Conservation (phyloP, 805 yeast genomes). For the Metschnikowia kofuensis region DNA sequence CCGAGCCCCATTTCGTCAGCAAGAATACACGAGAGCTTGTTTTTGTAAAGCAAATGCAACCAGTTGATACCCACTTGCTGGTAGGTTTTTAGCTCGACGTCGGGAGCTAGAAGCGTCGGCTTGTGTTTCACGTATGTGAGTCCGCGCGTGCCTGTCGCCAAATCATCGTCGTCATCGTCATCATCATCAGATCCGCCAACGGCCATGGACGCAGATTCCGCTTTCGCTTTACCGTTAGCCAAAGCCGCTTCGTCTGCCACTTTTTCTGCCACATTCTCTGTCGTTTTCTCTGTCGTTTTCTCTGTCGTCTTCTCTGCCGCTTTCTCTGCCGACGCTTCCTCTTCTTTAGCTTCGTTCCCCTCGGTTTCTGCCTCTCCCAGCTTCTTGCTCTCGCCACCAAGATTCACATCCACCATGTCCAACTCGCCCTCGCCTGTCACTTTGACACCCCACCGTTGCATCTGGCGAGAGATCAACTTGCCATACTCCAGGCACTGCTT, state of each 20-base stretch:
- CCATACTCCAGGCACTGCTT: conserved; percentile 81
- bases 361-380: conserved; percentile 11
- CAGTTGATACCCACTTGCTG: conserved; percentile 98
- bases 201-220: too few species aligned
- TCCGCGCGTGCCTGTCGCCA: conserved; percentile 24
- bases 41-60: conserved; percentile 76
- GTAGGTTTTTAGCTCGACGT: conserved; percentile 73
- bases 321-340: neutral
- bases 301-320: neutral
- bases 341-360: conserved; percentile 5
- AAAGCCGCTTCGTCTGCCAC: neutral
- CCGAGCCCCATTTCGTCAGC: conserved; percentile 99
- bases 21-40: conserved; percentile 81
- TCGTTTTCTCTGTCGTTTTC: too few species aligned
- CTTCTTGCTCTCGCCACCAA: conserved; percentile 5
- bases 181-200: neutral
- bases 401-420: conserved; percentile 50
- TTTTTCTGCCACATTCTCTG: neutral
- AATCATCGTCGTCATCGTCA: conserved; percentile 35
- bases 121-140: conserved; percentile 58
- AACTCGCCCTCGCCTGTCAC: conserved; percentile 68
- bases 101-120: conserved; percentile 65
- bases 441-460: conserved; percentile 85
- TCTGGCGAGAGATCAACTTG: conserved; percentile 62
- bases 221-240: too few species aligned